Evolutionary conservation across 2,329 filamentous ascomycete genomes (phyloP).

Genomic region (Curvularia eragrostidis): DNA sequence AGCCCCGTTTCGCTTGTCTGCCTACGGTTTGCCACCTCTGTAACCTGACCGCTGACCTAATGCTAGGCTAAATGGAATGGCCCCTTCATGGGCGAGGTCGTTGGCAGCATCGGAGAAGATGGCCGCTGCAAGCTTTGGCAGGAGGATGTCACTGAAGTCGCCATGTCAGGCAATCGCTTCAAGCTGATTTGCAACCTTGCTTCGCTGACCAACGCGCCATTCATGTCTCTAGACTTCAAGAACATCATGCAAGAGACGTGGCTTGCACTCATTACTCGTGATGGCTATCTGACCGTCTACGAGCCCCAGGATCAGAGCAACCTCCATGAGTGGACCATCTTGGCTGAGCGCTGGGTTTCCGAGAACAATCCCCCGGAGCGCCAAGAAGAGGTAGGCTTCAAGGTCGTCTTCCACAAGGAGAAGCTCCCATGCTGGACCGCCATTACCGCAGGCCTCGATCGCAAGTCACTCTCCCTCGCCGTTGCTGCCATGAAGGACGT

Average conservation of each 20-base stretch:
- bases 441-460: slow-evolving; percentile 78
- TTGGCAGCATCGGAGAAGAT: slow-evolving; percentile 88
- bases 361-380: slow-evolving; percentile 67
- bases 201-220: slow-evolving; percentile 72
- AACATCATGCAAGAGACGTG: slow-evolving; percentile 84
- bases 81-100: slow-evolving; percentile 83
- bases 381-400: slow-evolving; percentile 87
- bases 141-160: slow-evolving; percentile 82
- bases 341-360: slow-evolving; percentile 80
- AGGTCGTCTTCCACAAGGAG: slow-evolving; percentile 87
- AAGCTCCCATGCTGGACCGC: slow-evolving; percentile 79
- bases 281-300: slow-evolving; percentile 79
- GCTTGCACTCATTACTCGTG: slow-evolving; percentile 82
- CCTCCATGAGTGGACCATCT: slow-evolving; percentile 73
- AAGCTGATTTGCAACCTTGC: slow-evolving; percentile 68
- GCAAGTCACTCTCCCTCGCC: slow-evolving; percentile 79
- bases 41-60: slow-evolving; percentile 29
- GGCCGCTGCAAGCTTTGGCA: slow-evolving; percentile 92
- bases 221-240: slow-evolving; percentile 83
- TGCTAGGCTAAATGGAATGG: slow-evolving; percentile 88
- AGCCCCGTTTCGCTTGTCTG: slow-evolving; percentile 25
- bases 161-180: slow-evolving; percentile 78
- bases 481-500: slow-evolving; percentile 86
- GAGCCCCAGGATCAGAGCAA: slow-evolving; percentile 87
- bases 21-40: slow-evolving; percentile 26